Conservation (phyloP, 352 stramenopile species). For the Globisporangium perplexum region DNA sequence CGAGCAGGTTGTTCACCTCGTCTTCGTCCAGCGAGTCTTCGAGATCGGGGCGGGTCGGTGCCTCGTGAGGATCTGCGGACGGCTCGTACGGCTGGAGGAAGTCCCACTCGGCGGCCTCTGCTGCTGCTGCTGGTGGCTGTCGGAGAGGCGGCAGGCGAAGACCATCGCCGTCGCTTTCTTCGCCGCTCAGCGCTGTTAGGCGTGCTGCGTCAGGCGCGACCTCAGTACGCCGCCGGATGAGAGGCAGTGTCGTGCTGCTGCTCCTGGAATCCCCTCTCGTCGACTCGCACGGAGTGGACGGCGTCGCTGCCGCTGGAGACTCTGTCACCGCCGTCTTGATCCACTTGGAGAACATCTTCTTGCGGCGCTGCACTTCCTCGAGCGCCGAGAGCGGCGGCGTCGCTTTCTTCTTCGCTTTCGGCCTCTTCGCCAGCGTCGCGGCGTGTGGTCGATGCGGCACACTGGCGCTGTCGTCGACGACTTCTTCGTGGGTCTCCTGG, state of each 20-base stretch:
- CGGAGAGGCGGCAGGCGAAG: conserved; percentile 5
- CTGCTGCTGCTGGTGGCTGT: background rate
- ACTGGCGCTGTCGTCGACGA: background rate
- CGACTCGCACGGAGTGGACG: background rate
- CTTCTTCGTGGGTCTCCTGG: conserved; percentile 32
- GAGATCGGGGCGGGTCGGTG: conserved; percentile 15
- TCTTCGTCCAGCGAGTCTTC: conserved; percentile 77
- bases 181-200: background rate
- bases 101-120: conserved; percentile 11
- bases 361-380: conserved; percentile 59
- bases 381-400: conserved; percentile 24
- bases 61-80: background rate
- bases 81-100: conserved; percentile 14
- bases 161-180: background rate
- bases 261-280: background rate
- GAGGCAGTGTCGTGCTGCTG: background rate
- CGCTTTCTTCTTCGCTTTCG: conserved; percentile 19
- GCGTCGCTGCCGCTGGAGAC: background rate
- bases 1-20: conserved; percentile 68
- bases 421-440: conserved; percentile 20
- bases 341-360: conserved; percentile 73
- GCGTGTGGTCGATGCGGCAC: background rate
- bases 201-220: background rate
- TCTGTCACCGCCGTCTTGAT: conserved; percentile 25
- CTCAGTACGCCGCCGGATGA: conserved; percentile 1